phyloP scores from a whole-genome alignment of 768 basidiomycete species.

The Termitomyces sp. region DNA sequence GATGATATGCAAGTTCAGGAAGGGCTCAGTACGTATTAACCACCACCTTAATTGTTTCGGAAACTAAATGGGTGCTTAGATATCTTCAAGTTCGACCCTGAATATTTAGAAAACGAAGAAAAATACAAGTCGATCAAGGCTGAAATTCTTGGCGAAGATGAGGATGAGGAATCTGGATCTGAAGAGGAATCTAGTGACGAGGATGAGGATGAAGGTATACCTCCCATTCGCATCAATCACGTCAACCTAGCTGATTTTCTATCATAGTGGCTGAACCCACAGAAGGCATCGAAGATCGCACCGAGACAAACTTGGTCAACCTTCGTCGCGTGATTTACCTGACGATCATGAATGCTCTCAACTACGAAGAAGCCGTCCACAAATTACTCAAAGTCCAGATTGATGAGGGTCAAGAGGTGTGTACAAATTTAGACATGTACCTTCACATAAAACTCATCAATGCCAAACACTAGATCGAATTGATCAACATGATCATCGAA shows the following conservation, averaged over 20 bases:
- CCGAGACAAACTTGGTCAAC: conserved; percentile 94
- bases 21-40: conserved; percentile 68
- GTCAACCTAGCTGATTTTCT: not conserved
- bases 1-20: conserved; percentile 94
- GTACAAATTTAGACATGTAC: conserved; percentile 10
- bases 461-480: conserved; percentile 58
- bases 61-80: conserved; percentile 38
- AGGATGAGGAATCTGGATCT: conserved; percentile 65
- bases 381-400: conserved; percentile 93
- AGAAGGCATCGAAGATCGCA: conserved; percentile 89
- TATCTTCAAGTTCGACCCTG: conserved; percentile 91
- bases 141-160: conserved; percentile 91
- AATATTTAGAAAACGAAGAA: conserved; percentile 87
- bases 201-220: conserved; percentile 39
- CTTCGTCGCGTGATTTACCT: conserved; percentile 90
- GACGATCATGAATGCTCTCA: conserved; percentile 98
- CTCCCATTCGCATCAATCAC: not conserved
- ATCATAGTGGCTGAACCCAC: conserved; percentile 63
- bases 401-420: conserved; percentile 89
- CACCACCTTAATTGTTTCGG: not conserved
- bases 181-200: conserved; percentile 58
- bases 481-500: conserved; percentile 98
- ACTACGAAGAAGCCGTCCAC: conserved; percentile 98
- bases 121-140: conserved; percentile 87
- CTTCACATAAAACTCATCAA: not conserved